Percentiles rank a stretch among this genome's conserved stretches.
These are phyloP conservation scores for Inga laurina DNA, from an alignment of 306 rosid genomes.

Conservation along the genomic window DNA sequence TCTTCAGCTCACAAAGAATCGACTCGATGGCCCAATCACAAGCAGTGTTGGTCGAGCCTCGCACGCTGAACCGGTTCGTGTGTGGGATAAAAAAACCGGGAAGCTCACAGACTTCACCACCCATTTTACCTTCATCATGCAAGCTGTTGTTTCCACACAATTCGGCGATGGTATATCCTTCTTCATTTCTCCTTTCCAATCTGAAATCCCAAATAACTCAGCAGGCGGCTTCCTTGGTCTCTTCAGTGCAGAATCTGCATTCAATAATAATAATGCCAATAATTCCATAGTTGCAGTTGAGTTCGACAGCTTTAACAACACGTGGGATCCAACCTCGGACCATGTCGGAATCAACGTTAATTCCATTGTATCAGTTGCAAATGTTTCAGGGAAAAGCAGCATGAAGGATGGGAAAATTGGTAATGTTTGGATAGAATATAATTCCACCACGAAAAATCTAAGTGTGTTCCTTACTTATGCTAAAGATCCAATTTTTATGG, in stretches of 20 bases:
- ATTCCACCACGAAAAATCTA: constrained; percentile 56
- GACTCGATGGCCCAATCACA: constrained; percentile 39
- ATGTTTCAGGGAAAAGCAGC: constrained; percentile 46
- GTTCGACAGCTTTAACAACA: constrained; percentile 51
- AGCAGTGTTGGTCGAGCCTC: constrained; percentile 67
- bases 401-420: constrained; percentile 52
- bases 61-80: constrained; percentile 44
- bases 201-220: constrained; percentile 53
- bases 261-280: constrained; percentile 20
- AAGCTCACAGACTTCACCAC: constrained; percentile 69
- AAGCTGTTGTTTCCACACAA: background rate
- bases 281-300: constrained; percentile 72
- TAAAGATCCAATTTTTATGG: constrained; percentile 38
- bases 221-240: constrained; percentile 66
- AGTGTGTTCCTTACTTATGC: constrained; percentile 63
- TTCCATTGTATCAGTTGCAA: constrained; percentile 50
- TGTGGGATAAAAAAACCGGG: constrained; percentile 53
- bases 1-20: constrained; percentile 67
- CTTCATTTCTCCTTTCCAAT: constrained; percentile 59
- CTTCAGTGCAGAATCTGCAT: constrained; percentile 36
- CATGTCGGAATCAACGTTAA: constrained; percentile 75
- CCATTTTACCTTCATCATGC: constrained; percentile 63
- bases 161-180: constrained; percentile 72
- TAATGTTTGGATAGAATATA: constrained; percentile 69
- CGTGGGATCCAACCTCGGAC: constrained; percentile 61